phyloP scores from a whole-genome alignment of 768 basidiomycete species.

The Kwoniella sp. region DNA sequence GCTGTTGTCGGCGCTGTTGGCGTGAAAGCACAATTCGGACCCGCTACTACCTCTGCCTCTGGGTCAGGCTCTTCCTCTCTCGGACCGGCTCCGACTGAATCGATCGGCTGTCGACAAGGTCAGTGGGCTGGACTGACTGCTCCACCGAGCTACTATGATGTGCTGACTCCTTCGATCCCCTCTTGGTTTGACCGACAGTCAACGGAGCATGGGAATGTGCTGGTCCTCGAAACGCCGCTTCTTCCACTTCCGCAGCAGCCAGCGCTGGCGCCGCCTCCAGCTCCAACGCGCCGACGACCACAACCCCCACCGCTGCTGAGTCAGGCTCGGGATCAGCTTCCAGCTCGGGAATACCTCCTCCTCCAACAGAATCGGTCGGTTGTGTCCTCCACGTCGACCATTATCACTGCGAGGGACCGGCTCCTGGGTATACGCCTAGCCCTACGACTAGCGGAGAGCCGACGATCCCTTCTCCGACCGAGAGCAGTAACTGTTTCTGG shows the following conservation, averaged over 20 bases:
- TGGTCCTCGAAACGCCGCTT: constrained; percentile 7
- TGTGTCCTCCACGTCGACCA: constrained; percentile 37
- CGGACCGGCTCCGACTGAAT: constrained; percentile 19
- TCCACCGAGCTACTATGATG: no score
- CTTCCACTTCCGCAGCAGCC: constrained; percentile 11
- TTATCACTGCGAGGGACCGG: constrained; percentile 35
- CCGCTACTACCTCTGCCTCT: constrained; percentile 5
- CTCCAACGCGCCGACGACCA: constrained; percentile 3
- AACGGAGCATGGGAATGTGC: constrained; percentile 19
- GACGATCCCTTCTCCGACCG: constrained; percentile 31
- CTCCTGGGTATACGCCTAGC: constrained; percentile 2
- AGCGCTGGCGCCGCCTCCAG: background rate
- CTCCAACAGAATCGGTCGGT: constrained; percentile 29
- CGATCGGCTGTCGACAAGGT: constrained; percentile 21
- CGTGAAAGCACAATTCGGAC: constrained; percentile 24
- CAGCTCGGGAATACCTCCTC: constrained; percentile 24
- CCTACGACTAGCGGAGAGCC: constrained; percentile 22
- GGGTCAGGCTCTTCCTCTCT: constrained; percentile 1
- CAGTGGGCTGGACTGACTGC: background rate
- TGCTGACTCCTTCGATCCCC: no score
- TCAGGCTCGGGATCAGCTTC: background rate
- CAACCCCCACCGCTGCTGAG: constrained; percentile 1
- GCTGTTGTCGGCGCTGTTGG: background rate
- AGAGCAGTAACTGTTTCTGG: constrained; percentile 37
- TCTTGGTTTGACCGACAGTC: no score